Evolutionary conservation across 768 basidiomycete species (phyloP), one percentile per base, ranked within the genome.

Genomic region (Melanogaster broomeanus): DNA sequence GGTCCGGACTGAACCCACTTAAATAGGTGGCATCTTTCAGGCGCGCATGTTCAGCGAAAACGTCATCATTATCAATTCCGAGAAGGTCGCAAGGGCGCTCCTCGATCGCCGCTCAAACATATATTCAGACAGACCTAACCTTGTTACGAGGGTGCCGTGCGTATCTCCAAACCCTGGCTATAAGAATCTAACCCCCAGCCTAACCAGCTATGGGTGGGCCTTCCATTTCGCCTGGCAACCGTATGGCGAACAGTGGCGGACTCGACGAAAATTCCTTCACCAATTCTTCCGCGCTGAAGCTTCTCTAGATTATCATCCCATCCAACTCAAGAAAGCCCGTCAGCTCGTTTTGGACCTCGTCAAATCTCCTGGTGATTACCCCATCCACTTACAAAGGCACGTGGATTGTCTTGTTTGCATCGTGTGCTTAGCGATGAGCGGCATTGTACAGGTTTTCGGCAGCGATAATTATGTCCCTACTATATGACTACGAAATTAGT

Each of bases 401-500:
- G n/a, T 2, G 28, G 8, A 30, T 2, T 7, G 13, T 31, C 30
- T 6, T 9, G 18, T 41, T 27, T 35, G n/a, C 27, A 16, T 18
- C n/a, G 15, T 48, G 18, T 13, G 21, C 19, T 12, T 25, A 12
- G 31, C 21, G 15, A 34, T 18, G 3, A 25, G 3, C 10, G n/a
- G 4, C 16, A n/a, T 2, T 30, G 46, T 28, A 4, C 27, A 75
- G 73, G 31, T 57, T 64, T 49, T 59, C 68, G 2, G 68, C 66
- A 15, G 61, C 66, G 11, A 53, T 68, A 22, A 66, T 72, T 12
- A 66, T 75, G 43, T 60, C 62, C 27, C 55, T 71, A 18, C 61
- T 65, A 0, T 77, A 77, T 45, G 74, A 72, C 3, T 70, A 72
- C 42, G 62, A 71, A 22, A 61, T 70, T 28, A 40, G 61, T 42